phyloP scores from a whole-genome alignment of 768 basidiomycete genomes.

The Sutorius australiensis region DNA sequence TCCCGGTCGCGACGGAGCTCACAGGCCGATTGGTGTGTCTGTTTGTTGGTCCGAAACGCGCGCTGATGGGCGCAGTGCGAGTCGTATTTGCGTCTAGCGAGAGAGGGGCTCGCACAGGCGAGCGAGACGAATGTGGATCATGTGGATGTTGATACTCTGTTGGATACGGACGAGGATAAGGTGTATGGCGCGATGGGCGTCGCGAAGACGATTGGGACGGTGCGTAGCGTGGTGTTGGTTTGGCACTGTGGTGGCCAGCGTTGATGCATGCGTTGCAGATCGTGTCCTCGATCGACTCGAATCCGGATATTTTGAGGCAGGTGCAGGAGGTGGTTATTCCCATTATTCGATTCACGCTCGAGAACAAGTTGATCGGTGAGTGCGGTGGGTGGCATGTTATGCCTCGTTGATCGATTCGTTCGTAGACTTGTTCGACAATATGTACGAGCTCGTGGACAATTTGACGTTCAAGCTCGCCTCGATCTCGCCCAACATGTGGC shows the following conservation, averaged over 20 bases:
- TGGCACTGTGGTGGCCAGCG: background rate
- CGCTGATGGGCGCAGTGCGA: slow-evolving; percentile 51
- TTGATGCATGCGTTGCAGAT: slow-evolving; percentile 45
- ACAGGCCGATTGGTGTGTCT: slow-evolving; percentile 61
- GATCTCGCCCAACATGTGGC: slow-evolving; percentile 84
- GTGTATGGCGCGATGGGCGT: slow-evolving; percentile 85
- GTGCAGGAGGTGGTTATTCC: slow-evolving; percentile 82
- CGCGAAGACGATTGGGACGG: slow-evolving; percentile 79
- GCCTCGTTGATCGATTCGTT: background rate
- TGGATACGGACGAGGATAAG: slow-evolving; percentile 78
- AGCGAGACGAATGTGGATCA: slow-evolving; percentile 49
- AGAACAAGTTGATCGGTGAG: slow-evolving; percentile 73
- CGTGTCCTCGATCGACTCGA: slow-evolving; percentile 67
- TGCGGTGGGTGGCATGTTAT: background rate
- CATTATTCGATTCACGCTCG: slow-evolving; percentile 69
- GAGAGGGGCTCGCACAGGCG: slow-evolving; percentile 53
- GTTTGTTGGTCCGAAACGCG: too few relatives aligned
- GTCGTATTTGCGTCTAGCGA: slow-evolving; percentile 74
- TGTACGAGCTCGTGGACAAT: slow-evolving; percentile 82
- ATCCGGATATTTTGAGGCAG: slow-evolving; percentile 70
- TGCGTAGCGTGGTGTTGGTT: slow-evolving; percentile 30
- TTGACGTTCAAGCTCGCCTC: slow-evolving; percentile 76
- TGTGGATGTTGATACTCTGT: slow-evolving; percentile 52
- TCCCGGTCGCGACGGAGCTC: slow-evolving; percentile 81
- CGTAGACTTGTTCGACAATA: slow-evolving; percentile 79